phyloP scores from a whole-genome alignment of 2,329 filamentous ascomycete genomes.

The Dothideomycetes sp. region DNA sequence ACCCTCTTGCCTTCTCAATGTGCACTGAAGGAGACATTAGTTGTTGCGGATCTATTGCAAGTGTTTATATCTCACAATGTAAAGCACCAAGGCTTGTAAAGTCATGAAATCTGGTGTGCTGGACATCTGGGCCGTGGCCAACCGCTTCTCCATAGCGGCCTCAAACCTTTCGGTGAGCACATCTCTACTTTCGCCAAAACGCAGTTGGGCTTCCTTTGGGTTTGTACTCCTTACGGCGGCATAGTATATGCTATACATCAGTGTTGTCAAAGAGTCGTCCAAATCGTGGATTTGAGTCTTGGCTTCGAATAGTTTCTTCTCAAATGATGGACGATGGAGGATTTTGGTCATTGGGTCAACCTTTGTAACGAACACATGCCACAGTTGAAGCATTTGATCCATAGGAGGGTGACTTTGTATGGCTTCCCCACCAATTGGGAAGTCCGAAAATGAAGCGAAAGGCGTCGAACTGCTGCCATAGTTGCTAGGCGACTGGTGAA shows the following conservation, averaged over 20 bases:
- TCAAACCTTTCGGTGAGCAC: neutral
- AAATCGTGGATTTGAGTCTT: constrained; percentile 9
- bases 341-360: constrained; percentile 19
- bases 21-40: neutral
- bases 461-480: neutral
- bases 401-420: constrained; percentile 7
- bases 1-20: constrained; percentile 10
- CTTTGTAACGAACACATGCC: constrained; percentile 15
- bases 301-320: constrained; percentile 10
- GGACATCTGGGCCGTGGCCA: neutral
- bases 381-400: constrained; percentile 15
- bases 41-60: neutral
- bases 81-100: constrained; percentile 14
- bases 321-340: constrained; percentile 17
- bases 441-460: neutral
- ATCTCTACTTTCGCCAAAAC: constrained; percentile 15
- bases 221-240: constrained; percentile 16
- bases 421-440: neutral
- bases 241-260: constrained; percentile 17
- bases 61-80: constrained; percentile 6
- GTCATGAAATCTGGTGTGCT: neutral
- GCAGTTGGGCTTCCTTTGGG: constrained; percentile 12
- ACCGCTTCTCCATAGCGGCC: neutral
- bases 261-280: constrained; percentile 8
- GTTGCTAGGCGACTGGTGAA: too few species aligned